Base-by-base conservation (phyloP, 306 rosid species). In the Gastrolobium villosum region DNA sequence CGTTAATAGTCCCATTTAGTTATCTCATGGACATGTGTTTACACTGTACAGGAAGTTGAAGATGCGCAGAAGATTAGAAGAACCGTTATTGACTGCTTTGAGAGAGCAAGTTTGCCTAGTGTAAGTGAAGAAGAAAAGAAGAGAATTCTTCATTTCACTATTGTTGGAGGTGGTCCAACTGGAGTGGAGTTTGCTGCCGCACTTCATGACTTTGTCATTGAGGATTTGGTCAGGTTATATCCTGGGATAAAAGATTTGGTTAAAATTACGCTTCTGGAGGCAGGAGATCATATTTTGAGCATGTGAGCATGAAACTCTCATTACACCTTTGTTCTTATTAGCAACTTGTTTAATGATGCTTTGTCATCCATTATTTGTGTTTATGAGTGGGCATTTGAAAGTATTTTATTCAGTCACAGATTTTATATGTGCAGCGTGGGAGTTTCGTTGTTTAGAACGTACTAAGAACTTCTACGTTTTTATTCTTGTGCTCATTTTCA, bases 131-230 rank as follows among this genome's bases (percentile, higher is more conserved):
- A 89, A 75, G 99, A 95, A 80, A 91, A 59, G 88, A 87, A 87
- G 87, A 93, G 94, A 75, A 90, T 95, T 85, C 99, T 95, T 87
- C 98, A 93, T 82, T 95, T 95, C 78, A 98, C 99, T 68, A 60
- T 95, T 75, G 96, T 95, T 73, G 99, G 99, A 60, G 99, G 99
- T 84, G 99, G 99, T 81, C 99, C 99, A 75, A 93, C 98, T 43
- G 99, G 99, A 52, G 99, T 95, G 82, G 99, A 95, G 86, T 95
- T 95, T 81, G 98, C 99, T 73, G 99, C 99, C 7, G 88, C 86
- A 66, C 99, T 95, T 81, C 97, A 95, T 84, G 99, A 95, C 79
- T 95, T 78, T 78, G 97, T 95, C 66, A 88, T 76, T 39, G 98
- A 88, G 76, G 99, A 95, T 83, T 81, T 95, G 84, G 85, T 86